Conservation (phyloP, 352 stramenopile species). For the Phytophthora constricta region DNA sequence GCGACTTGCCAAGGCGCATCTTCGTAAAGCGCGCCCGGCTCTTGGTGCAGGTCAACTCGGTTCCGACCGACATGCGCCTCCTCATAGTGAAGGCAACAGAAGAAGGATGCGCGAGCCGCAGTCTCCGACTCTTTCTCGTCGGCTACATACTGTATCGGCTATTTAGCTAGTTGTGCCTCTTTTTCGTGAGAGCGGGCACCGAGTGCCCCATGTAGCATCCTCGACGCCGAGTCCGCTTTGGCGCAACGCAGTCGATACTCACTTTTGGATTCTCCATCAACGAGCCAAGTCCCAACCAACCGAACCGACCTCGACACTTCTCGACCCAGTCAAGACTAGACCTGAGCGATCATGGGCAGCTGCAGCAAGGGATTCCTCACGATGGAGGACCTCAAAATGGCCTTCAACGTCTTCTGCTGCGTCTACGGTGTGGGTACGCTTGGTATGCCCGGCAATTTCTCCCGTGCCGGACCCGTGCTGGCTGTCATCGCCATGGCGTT, state of each 20-base stretch:
- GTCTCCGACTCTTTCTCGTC: constrained; percentile 22
- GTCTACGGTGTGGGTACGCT: constrained; percentile 59
- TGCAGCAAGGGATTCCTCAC: constrained; percentile 45
- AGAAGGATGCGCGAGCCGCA: not conserved
- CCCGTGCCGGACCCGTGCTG: constrained; percentile 47
- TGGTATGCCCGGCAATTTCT: constrained; percentile 62
- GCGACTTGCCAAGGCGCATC: constrained; percentile 22
- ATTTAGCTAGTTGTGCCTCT: constrained; percentile 23
- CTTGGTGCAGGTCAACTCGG: constrained; percentile 1
- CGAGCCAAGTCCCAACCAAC: constrained; percentile 12
- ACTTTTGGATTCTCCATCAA: constrained; percentile 29
- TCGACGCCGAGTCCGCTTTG: not conserved
- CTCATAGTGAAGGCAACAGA: not conserved
- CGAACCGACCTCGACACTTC: too few species aligned
- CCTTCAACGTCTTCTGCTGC: constrained; percentile 56
- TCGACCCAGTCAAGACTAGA: not conserved
- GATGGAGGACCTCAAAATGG: constrained; percentile 56
- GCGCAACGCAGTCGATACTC: too few species aligned
- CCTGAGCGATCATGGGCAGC: constrained; percentile 19
- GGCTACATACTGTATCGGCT: constrained; percentile 21
- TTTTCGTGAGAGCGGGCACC: constrained; percentile 6
- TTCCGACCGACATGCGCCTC: constrained; percentile 1
- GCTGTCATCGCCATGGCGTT: constrained; percentile 54
- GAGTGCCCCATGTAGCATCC: not conserved
- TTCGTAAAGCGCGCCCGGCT: constrained; percentile 13